phyloP scores from a whole-genome alignment of 2,329 filamentous ascomycete species.

The Dactylellina parvicollis region DNA sequence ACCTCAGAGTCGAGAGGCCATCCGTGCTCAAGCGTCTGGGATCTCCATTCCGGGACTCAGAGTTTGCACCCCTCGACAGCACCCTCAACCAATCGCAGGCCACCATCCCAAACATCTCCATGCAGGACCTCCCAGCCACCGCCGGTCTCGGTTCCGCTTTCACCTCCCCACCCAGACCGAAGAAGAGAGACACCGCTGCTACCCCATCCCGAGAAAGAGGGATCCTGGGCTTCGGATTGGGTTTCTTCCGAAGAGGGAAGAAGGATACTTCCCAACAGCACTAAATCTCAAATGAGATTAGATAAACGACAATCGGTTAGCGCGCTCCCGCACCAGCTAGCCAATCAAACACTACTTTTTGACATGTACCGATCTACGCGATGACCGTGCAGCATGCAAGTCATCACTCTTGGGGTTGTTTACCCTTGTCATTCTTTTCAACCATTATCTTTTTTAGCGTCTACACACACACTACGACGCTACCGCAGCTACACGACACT shows the following conservation, averaged over 20 bases:
- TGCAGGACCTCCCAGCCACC: slow-evolving; percentile 27
- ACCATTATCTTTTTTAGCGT: slow-evolving; percentile 31
- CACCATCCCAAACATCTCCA: slow-evolving; percentile 32
- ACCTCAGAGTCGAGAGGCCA: slow-evolving; percentile 38
- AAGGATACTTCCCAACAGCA: slow-evolving; percentile 51
- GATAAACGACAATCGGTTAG: slow-evolving; percentile 22
- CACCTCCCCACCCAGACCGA: slow-evolving; percentile 46
- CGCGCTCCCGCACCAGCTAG: slow-evolving; percentile 20
- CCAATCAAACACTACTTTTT: slow-evolving; percentile 37
- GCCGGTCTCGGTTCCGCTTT: slow-evolving; percentile 49
- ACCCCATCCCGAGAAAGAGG: slow-evolving; percentile 48
- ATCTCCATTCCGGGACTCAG: slow-evolving; percentile 51
- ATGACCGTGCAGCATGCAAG: slow-evolving; percentile 27
- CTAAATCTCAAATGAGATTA: slow-evolving; percentile 27
- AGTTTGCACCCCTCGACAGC: slow-evolving; percentile 46
- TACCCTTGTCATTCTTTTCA: slow-evolving; percentile 51
- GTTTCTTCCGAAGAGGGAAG: slow-evolving; percentile 52
- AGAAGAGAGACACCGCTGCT: slow-evolving; percentile 40
- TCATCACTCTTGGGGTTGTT: slow-evolving; percentile 14
- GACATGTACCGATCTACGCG: slow-evolving; percentile 47
- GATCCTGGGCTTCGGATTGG: slow-evolving; percentile 51
- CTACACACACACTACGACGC: slow-evolving; percentile 18
- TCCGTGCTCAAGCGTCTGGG: slow-evolving; percentile 49
- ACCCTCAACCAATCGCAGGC: slow-evolving; percentile 45
- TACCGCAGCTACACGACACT: slow-evolving; percentile 29